phyloP scores from a whole-genome alignment of 768 basidiomycete species.

The Leccinum arenicola region DNA sequence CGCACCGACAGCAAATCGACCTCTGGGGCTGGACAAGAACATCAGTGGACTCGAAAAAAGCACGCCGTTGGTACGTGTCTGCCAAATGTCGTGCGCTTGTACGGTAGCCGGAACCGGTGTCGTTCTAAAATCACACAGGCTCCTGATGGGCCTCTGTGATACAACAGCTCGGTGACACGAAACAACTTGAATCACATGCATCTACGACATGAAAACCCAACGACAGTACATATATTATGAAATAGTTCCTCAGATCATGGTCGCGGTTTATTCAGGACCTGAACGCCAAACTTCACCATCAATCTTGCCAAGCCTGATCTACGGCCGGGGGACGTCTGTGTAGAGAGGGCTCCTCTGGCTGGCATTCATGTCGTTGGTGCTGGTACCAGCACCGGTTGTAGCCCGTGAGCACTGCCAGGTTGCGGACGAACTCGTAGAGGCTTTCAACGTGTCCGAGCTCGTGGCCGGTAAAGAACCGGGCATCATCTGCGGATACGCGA shows the following conservation, averaged over 20 bases:
- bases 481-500: slow-evolving; percentile 28
- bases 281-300: background rate
- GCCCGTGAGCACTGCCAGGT: background rate
- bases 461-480: slow-evolving; percentile 22
- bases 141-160: no score
- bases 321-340: background rate
- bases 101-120: background rate
- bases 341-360: slow-evolving; percentile 7
- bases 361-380: background rate
- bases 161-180: background rate
- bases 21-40: slow-evolving; percentile 41
- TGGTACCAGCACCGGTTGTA: background rate
- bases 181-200: background rate
- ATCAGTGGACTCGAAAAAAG: slow-evolving; percentile 30
- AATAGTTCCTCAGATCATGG: background rate
- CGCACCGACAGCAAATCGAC: slow-evolving; percentile 57
- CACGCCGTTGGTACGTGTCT: background rate
- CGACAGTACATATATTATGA: background rate
- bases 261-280: background rate
- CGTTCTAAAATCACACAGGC: background rate
- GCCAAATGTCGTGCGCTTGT: background rate
- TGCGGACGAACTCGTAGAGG: background rate
- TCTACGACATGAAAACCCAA: background rate
- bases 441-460: background rate
- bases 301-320: background rate